Conservation (phyloP, 2,329 filamentous ascomycete species). For the Geosmithia putterillii region DNA sequence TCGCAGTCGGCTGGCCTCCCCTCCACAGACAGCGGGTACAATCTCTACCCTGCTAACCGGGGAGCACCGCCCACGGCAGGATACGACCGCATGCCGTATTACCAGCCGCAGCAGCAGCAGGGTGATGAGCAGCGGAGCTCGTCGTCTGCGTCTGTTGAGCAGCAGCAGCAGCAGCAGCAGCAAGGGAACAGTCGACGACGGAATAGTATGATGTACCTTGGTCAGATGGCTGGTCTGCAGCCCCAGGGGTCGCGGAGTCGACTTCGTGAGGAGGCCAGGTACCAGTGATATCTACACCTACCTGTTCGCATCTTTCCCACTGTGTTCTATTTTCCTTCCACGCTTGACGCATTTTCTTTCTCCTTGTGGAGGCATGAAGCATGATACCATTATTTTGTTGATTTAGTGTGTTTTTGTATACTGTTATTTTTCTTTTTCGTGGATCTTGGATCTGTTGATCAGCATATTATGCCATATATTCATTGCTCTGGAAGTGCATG, state of each 20-base stretch:
- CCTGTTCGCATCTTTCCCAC: background rate
- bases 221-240: conserved; percentile 28
- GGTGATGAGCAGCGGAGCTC: background rate
- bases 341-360: background rate
- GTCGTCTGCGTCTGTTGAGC: background rate
- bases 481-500: too few relatives aligned
- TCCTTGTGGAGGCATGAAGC: background rate
- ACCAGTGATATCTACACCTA: conserved; percentile 11
- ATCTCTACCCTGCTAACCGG: background rate
- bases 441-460: too few relatives aligned
- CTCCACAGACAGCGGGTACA: conserved; percentile 4
- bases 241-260: conserved; percentile 31
- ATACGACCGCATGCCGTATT: background rate
- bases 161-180: background rate
- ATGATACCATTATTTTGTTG: conserved; percentile 6
- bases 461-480: too few relatives aligned
- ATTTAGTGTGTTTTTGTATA: background rate
- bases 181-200: conserved; percentile 22
- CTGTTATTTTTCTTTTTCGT: background rate
- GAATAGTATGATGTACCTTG: conserved; percentile 49
- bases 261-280: conserved; percentile 40
- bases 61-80: background rate
- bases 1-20: conserved; percentile 6
- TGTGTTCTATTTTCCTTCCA: background rate
- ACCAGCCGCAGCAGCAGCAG: background rate